Evolutionary conservation across 2,329 filamentous ascomycete species (phyloP).

Genomic region (Talaromyces sp.): DNA sequence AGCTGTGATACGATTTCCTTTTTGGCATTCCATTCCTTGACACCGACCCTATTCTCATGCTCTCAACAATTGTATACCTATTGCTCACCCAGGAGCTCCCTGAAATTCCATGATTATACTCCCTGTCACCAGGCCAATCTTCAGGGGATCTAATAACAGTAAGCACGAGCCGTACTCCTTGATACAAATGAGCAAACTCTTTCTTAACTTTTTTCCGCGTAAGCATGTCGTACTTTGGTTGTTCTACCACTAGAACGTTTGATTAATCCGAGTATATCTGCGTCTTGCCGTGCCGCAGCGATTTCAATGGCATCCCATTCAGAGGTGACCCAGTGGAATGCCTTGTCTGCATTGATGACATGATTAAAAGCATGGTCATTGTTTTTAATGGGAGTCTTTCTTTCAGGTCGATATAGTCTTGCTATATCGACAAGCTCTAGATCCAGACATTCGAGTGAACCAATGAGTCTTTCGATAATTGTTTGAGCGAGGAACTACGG

Average conservation of each 20-base stretch:
- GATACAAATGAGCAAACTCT: constrained; percentile 60
- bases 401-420: constrained; percentile 53
- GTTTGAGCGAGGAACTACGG: constrained; percentile 66
- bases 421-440: constrained; percentile 61
- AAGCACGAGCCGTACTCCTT: constrained; percentile 57
- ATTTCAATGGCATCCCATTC: constrained; percentile 69
- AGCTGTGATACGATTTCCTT: not conserved
- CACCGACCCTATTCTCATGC: not conserved
- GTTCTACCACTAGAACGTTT: constrained; percentile 54
- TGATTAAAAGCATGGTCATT: constrained; percentile 69
- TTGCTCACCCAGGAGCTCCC: not conserved
- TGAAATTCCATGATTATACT: constrained; percentile 51
- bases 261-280: constrained; percentile 62
- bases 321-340: constrained; percentile 69
- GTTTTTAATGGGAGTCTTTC: constrained; percentile 67
- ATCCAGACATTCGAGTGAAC: constrained; percentile 59
- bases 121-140: constrained; percentile 61
- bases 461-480: constrained; percentile 65
- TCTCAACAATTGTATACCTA: not conserved
- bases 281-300: constrained; percentile 59
- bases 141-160: constrained; percentile 63
- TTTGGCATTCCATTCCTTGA: not conserved
- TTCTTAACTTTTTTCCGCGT: constrained; percentile 60
- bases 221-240: constrained; percentile 66
- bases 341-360: constrained; percentile 65